A percentile compares a stretch with the other conserved stretches of the same genome.
phyloP scores from a whole-genome alignment of 2,329 filamentous ascomycete genomes.

The Hymenoscyphus linearis region DNA sequence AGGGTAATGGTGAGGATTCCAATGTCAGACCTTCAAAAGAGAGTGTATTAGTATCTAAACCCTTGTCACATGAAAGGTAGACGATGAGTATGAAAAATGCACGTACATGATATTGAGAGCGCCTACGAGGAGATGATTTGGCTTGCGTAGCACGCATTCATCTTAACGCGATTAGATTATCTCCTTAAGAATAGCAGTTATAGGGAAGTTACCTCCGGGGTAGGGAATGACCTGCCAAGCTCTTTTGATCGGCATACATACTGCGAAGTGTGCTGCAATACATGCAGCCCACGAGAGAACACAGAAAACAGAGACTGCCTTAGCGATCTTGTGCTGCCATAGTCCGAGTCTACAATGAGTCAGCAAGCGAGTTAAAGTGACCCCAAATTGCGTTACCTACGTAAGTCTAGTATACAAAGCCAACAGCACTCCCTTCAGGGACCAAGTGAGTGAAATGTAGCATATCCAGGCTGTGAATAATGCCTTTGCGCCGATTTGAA shows the following conservation, averaged over 20 bases:
- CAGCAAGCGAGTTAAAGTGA: not conserved
- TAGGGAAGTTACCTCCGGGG: conserved; percentile 2
- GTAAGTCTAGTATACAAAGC: conserved; percentile 2
- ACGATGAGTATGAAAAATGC: not conserved
- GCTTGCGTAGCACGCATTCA: not conserved
- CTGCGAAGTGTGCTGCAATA: not conserved
- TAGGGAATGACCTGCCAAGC: conserved; percentile 3
- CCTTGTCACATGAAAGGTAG: not conserved
- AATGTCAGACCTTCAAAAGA: not conserved
- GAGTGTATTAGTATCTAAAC: not conserved
- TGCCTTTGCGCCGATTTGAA: not conserved
- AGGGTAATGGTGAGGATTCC: conserved; percentile 4
- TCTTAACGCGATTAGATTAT: not conserved
- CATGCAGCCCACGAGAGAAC: not conserved
- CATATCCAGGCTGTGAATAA: conserved; percentile 5
- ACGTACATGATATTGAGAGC: not conserved
- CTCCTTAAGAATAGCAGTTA: not conserved
- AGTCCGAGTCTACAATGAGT: not conserved
- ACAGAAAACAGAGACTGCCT: not conserved
- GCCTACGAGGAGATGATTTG: not conserved
- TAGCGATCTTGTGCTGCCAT: conserved; percentile 5
- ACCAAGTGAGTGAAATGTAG: conserved; percentile 4
- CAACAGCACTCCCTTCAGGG: conserved; percentile 1
- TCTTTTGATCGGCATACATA: conserved; percentile 1
- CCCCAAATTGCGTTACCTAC: not conserved